Evolutionary conservation across 768 basidiomycete genomes (phyloP), one percentile per base, ranked within the genome.

Genomic region (Saitozyma podzolica): DNA sequence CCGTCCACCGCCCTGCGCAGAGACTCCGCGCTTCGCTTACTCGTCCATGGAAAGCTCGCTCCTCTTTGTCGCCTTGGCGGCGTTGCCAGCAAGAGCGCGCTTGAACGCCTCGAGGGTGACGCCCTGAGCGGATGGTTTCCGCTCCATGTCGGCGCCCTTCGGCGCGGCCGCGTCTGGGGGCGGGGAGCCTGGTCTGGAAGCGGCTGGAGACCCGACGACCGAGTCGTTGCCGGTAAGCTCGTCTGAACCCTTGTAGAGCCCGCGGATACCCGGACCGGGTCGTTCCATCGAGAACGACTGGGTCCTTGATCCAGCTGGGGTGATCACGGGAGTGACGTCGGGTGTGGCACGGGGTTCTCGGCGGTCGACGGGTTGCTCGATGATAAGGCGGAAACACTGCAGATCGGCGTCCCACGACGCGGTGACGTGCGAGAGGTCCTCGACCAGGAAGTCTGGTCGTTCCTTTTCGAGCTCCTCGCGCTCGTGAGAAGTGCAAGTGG

Each of bases 401-500:
- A 69, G 69, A 11, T 65, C 67, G 29, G 71, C 57, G 55, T 77
- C 69, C 78, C 78, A 80, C 47, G 66, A 59, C 41, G 73, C 77
- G 9, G 62, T 50, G 55, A 80, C 77, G 69, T 78, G 71, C 9
- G 77, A 76, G n/a, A 80, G 67, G 53, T 78, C 76, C 51, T 76
- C 74, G 48, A 80, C 79, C 8, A 80, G 70, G 73, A 77, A 78
- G 61, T 80, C 79, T 47, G 79, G 79, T 64, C 76, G 70, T 63
- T 80, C 78, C 58, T 74, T 74, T 54, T 80, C 79, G 59, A 96
- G 83, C 48, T 75, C 75, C 55, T 85, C 84, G 10, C 85, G 82
- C 43, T 84, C 72, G 62, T 91, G 89, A 3, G 89, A 90, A 42
- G 92, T 93, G 74, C 88, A 89, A 5, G 93, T 90, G 0, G 88